These are phyloP conservation scores for Penicillium corylophilum DNA, from an alignment of 2,329 filamentous ascomycete genomes.

Conservation along the genomic window DNA sequence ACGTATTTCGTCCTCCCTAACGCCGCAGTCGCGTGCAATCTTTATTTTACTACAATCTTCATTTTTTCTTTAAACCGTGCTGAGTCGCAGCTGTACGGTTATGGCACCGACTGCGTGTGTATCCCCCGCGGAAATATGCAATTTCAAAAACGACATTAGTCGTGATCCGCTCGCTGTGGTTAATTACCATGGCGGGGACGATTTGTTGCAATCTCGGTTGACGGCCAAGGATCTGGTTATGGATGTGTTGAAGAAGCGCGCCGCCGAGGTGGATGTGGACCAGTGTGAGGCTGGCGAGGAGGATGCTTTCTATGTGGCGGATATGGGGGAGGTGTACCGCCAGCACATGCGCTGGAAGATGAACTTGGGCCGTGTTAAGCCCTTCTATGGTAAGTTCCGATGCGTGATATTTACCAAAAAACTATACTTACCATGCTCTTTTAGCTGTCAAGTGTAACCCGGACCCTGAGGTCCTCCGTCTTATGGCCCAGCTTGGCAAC, in stretches of 20 bases:
- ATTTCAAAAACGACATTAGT: slow-evolving; percentile 35
- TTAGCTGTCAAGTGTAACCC: slow-evolving; percentile 98
- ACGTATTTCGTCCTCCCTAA: slow-evolving; percentile 96
- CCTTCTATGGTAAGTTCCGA: slow-evolving; percentile 77
- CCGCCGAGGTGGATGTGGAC: slow-evolving; percentile 81
- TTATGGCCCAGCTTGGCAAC: slow-evolving; percentile 83
- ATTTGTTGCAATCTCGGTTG: slow-evolving; percentile 43
- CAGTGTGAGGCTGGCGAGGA: slow-evolving; percentile 88
- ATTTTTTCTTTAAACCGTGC: slow-evolving; percentile 25
- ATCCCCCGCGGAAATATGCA: slow-evolving; percentile 47
- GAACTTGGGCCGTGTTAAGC: slow-evolving; percentile 87
- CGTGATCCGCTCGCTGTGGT: slow-evolving; percentile 30
- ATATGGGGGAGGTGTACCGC: slow-evolving; percentile 97
- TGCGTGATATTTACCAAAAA: neutral
- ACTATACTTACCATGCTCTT: slow-evolving; percentile 4
- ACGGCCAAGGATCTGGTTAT: slow-evolving; percentile 78
- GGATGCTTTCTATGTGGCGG: slow-evolving; percentile 96
- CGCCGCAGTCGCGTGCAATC: slow-evolving; percentile 43
- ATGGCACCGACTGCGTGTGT: slow-evolving; percentile 71
- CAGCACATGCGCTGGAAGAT: slow-evolving; percentile 98
- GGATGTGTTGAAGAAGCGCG: slow-evolving; percentile 79
- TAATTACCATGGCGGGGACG: slow-evolving; percentile 48
- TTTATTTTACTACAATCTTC: slow-evolving; percentile 12
- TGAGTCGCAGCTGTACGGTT: slow-evolving; percentile 51
- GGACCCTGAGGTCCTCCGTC: slow-evolving; percentile 80